phyloP scores from a whole-genome alignment of 2,329 filamentous ascomycete species.

The Trichoderma guizhouense region DNA sequence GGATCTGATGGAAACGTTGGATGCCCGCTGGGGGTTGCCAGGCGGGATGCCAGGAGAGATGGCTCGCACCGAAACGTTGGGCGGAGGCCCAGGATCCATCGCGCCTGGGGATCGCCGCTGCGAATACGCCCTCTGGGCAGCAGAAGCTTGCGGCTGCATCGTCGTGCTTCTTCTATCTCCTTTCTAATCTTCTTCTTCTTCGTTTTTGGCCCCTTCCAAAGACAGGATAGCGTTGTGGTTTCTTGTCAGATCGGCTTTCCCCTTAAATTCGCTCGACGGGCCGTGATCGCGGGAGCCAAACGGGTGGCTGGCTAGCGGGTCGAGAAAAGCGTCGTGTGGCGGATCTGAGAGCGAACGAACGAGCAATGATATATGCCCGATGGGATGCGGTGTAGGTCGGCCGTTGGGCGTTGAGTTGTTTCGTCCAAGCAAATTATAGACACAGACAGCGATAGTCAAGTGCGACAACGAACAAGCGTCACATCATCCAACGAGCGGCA shows the following conservation, averaged over 20 bases:
- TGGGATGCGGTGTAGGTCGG: not conserved
- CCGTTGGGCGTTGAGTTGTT: not conserved
- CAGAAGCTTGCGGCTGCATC: conserved; percentile 49
- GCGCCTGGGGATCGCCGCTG: conserved; percentile 63
- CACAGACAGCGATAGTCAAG: not conserved
- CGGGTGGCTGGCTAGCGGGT: conserved; percentile 10
- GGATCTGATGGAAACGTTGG: conserved; percentile 66
- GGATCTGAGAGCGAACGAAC: not conserved
- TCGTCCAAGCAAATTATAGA: not conserved
- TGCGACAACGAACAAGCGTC: not conserved
- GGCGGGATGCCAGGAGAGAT: conserved; percentile 56
- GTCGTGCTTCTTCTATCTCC: not conserved
- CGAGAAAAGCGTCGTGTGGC: conserved; percentile 2
- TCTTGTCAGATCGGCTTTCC: not conserved
- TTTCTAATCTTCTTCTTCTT: not conserved
- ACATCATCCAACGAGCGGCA: conserved; percentile 17
- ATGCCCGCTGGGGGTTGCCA: conserved; percentile 59
- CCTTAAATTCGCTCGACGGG: conserved; percentile 1
- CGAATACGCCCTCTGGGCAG: conserved; percentile 49
- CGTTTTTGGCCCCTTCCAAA: not conserved
- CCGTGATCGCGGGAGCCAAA: conserved; percentile 6
- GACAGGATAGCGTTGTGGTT: not conserved
- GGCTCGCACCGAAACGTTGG: conserved; percentile 52
- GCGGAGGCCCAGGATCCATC: conserved; percentile 57
- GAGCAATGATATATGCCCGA: not conserved